Evolutionary conservation across 2,329 filamentous ascomycete species (phyloP).

Genomic region (Cercospora sp.): DNA sequence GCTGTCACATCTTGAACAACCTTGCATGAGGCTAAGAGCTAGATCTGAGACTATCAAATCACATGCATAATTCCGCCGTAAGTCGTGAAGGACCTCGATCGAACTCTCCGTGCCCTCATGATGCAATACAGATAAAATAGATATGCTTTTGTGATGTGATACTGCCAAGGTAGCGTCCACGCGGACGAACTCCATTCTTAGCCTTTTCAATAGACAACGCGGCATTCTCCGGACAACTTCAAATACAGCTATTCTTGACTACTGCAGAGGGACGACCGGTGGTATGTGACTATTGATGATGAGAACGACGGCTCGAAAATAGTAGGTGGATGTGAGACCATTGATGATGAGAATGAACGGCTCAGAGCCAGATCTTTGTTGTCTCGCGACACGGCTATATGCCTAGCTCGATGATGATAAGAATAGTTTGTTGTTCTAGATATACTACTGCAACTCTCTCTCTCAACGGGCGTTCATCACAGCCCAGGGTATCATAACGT

Average conservation of each 20-base stretch:
- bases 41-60: neutral
- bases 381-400: neutral
- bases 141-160: neutral
- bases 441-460: neutral
- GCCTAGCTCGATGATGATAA: neutral
- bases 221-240: neutral
- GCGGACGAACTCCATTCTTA: neutral
- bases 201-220: neutral
- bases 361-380: neutral
- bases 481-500: slow-evolving; percentile 21
- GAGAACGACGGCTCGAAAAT: too few species aligned
- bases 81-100: neutral
- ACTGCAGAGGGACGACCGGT: neutral
- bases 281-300: neutral
- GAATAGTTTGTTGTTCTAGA: neutral
- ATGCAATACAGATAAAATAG: neutral
- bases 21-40: neutral
- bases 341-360: neutral
- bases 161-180: neutral
- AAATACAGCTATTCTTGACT: neutral
- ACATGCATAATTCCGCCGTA: neutral
- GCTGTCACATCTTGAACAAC: neutral
- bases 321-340: too few species aligned
- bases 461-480: neutral
- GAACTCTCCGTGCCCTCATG: too few species aligned